Base-by-base conservation (phyloP, 805 yeast genomes). In the Metschnikowia baotianmanensis region DNA sequence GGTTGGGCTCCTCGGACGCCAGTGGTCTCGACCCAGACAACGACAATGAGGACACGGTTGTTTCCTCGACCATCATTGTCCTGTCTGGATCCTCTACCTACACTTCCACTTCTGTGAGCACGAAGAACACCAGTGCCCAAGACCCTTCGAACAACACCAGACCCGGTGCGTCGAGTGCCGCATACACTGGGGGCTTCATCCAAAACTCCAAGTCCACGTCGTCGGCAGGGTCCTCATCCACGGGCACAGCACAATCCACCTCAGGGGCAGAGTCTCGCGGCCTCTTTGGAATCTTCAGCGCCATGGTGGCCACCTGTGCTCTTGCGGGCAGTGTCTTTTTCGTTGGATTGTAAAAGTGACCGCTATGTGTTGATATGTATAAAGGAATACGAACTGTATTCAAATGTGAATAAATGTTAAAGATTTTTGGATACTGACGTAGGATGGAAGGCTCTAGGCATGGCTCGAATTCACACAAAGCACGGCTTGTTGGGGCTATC, bases 11-110 rank as follows among this genome's bases (percentile, higher is more conserved):
- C 31, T 56, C 61, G n/a, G 80, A 74, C 22, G 86, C 81, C 22
- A 69, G 82, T 21, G 96, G 96, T 9, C 65, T 78, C 35, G 74
- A 86, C 52, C 79, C 81, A 13, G 69, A 73, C 36, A 62, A 66
- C 42, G 63, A 59, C 6, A 44, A 28, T 8, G 49, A 45, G 10
- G 49, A 48, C 31, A 45, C 21, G 24, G 29, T 43, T 11, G 20
- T 12, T n/a, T 26, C 47, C 3, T 40, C 50, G 19, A 40, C 50
- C 3, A 34, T 44, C 8, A 47, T 55, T 15, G 38, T 40, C 16
- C 35, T 30, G 23, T 52, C 56, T 10, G 61, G 61, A 15, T 42
- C 57, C 7, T 40, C 45, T 4, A 48, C 47, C 1, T 29, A 41
- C 24, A 57, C 64, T n/a, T 39, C 42, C 20, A 32, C 40, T n/a